These are phyloP conservation scores for Verticillium dahliae DNA, from an alignment of 2,329 filamentous ascomycete genomes.

Conservation along the genomic window DNA sequence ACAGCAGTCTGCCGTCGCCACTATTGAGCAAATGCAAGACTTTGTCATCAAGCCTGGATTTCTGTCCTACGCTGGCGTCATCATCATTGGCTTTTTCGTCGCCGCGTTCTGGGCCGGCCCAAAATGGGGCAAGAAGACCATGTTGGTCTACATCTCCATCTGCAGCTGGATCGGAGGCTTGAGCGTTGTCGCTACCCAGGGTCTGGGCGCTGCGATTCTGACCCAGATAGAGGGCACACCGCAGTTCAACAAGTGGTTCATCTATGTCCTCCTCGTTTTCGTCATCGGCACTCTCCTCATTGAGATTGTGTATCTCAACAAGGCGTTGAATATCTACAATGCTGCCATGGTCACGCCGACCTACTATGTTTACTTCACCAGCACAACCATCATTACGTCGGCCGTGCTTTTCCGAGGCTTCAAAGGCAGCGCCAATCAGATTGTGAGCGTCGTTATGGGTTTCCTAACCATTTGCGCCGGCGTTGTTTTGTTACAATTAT, in stretches of 20 bases:
- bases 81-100: constrained; percentile 66
- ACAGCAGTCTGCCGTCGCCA: constrained; percentile 71
- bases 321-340: constrained; percentile 97
- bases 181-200: constrained; percentile 92
- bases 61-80: constrained; percentile 73
- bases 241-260: constrained; percentile 97
- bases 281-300: constrained; percentile 83
- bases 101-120: constrained; percentile 78
- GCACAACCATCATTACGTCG: constrained; percentile 88
- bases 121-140: constrained; percentile 89
- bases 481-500: constrained; percentile 89
- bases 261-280: constrained; percentile 87
- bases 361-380: constrained; percentile 98
- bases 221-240: constrained; percentile 74
- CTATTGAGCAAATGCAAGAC: constrained; percentile 87
- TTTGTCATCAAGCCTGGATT: constrained; percentile 86
- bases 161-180: constrained; percentile 92
- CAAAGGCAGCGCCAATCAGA: constrained; percentile 74
- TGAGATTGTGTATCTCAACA: constrained; percentile 97
- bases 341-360: constrained; percentile 95
- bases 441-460: constrained; percentile 84
- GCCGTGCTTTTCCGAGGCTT: constrained; percentile 90
- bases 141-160: constrained; percentile 95
- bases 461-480: constrained; percentile 92
- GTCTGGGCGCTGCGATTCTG: constrained; percentile 83